Evolutionary conservation across 139 green algal species (phyloP), one percentile per base, ranked within the genome.

Genomic region (Chlamydomonas sphaeroides): DNA sequence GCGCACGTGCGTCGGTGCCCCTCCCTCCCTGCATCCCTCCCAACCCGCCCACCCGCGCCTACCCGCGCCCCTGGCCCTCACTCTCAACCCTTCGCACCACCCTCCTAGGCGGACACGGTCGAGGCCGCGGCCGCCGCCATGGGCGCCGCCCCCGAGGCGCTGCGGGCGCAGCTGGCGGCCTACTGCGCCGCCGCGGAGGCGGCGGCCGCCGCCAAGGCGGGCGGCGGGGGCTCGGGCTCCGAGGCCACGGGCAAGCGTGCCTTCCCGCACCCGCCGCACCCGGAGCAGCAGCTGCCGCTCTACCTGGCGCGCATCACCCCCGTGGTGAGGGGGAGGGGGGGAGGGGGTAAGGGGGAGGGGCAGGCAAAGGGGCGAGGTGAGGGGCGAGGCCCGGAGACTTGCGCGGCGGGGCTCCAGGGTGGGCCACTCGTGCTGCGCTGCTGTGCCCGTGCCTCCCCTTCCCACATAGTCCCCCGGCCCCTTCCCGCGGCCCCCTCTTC

Each of bases 221-320:
- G 59, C 59, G 59, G 28, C 30, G 14, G 5, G 7, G 59, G n/a
- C 33, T 2, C 21, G 18, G 65, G 25, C 38, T 32, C 36, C 25
- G 36, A 20, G 4, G 26, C 21, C 5, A 89, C 88, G 72, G 92
- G 91, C 77, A 97, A 95, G 86, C 86, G 61, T 15, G 84, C 85
- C 28, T 95, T 95, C 45, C 89, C 90, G 4, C 45, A 80, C 48
- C n/a, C 76, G 2, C 76, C 76, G 2, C 71, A 91, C 30, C 42
- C 72, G 6, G 57, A 78, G 1, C 62, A 41, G 25, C 28, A 65
- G 17, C 69, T 95, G 38, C 74, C 74, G 18, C 5, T 71, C 7
- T 92, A 86, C 51, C 59, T 92, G 33, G 88, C 85, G 0, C 78
- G 74, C 25, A 86, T 98, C 32, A 93, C 88, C 0, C 94, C 94